Evolutionary conservation across 2,329 filamentous ascomycete species (phyloP), one percentile per base, ranked within the genome.

Genomic region (Fusarium oligoseptatum): DNA sequence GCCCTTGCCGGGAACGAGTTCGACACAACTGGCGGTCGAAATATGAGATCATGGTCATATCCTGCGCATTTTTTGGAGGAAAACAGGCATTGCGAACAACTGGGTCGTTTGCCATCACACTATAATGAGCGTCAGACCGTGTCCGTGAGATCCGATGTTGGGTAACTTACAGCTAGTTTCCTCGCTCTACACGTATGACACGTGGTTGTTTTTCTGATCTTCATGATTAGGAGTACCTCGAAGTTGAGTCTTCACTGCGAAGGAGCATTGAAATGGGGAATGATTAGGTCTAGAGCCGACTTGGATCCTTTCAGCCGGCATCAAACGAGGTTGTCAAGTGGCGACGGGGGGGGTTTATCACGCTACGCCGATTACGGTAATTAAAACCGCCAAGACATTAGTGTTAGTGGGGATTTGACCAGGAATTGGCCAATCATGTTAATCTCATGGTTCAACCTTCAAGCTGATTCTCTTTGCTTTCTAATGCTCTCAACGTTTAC

Each of bases 11-110:
- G 24, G 9, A 27, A 39, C 0, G 29, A 56, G 2, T 15, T 60
- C 9, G 56, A 41, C 14, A 36, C 24, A 4, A 60, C 29, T 0
- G 64, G 63, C 1, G 67, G 48, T 6, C 74, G 65, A 15, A 80
- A 79, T n/a, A 80, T 76, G 6, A 80, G 52, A 45, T 76, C 74
- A 52, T 78, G 70, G 15, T 75, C 69, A 50, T 80, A 80, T 11
- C 78, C 78, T 3, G 73, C 74, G 22, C 78, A 80, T 4, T 68
- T 41, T 6, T 71, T 72, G 14, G 69, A 60, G 9, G 70, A 69
- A 10, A 68, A 52, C 12, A 56, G 15, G 45, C 78, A 80, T 48
- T 80, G 78, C 2, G 78, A 74, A 43, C 78, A 80, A 6, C 73
- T 66, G 2, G 78, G 78, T 22, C 60, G 60, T 22, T 76, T 75